Percentiles rank a stretch among this genome's conserved stretches.
Conservation (phyloP, 306 rosid genomes). For the Acacia melanoxylon region DNA sequence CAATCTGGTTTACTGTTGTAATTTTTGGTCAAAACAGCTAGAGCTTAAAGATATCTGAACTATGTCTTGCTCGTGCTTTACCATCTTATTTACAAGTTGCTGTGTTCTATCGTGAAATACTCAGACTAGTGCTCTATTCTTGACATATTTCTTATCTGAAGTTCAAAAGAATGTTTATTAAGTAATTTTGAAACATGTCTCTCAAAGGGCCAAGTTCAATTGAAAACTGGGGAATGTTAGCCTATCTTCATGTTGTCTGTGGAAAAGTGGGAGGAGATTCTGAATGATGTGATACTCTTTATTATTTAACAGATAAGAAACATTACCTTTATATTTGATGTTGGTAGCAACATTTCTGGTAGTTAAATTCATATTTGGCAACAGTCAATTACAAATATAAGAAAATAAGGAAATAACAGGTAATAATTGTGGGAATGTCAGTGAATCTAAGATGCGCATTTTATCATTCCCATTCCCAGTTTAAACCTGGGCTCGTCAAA, state of each 20-base stretch:
- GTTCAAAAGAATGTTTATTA: not conserved
- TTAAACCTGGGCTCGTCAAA: not conserved
- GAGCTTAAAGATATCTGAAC: not conserved
- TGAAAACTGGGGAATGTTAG: not conserved
- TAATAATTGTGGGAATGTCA: not conserved
- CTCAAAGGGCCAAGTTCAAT: not conserved
- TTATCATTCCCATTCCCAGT: not conserved
- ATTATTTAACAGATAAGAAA: not conserved
- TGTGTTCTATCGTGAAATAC: slow-evolving; percentile 11
- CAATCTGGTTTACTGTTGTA: not conserved
- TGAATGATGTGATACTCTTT: not conserved
- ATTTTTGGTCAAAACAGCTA: not conserved
- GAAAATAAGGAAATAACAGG: not conserved
- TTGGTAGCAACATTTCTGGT: not conserved
- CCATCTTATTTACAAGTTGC: not conserved
- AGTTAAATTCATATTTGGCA: not conserved
- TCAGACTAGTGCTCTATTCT: slow-evolving; percentile 10
- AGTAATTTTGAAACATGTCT: not conserved
- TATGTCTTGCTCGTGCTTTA: not conserved
- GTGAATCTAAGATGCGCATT: not conserved
- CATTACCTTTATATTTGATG: not conserved
- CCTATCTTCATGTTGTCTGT: not conserved
- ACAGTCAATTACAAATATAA: not conserved
- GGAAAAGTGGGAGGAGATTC: not conserved
- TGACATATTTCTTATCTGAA: not conserved